A percentile compares a stretch with the other conserved stretches of the same genome.
These are phyloP conservation scores for Colletotrichum sp. DNA, from an alignment of 2,329 filamentous ascomycete genomes.

Conservation along the genomic window DNA sequence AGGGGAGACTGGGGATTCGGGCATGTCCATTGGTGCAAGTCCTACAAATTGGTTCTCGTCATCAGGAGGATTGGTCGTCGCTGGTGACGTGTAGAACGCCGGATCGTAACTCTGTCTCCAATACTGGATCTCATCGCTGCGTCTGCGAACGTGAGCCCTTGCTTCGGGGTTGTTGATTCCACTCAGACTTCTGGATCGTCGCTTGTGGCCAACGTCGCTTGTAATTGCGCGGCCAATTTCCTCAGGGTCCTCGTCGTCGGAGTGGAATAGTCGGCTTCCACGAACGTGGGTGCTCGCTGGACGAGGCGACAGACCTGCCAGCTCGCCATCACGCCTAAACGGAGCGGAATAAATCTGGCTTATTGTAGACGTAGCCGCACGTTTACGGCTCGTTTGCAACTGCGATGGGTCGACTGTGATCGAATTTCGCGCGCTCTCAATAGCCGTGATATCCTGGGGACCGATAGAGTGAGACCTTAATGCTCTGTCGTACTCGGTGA, in stretches of 20 bases:
- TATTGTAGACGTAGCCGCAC: conserved; percentile 45
- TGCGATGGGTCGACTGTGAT: conserved; percentile 49
- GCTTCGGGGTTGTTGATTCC: conserved; percentile 4
- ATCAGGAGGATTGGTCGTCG: conserved; percentile 52
- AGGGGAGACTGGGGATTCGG: conserved; percentile 29
- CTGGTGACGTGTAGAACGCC: conserved; percentile 49
- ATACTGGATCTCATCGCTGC: conserved; percentile 69
- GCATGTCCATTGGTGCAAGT: conserved; percentile 33
- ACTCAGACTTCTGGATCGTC: conserved; percentile 65
- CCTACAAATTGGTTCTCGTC: conserved; percentile 35
- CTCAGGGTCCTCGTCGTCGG: conserved; percentile 48
- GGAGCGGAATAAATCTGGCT: conserved; percentile 42
- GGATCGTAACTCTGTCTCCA: conserved; percentile 67
- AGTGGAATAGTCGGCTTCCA: conserved; percentile 40
- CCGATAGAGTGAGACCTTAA: conserved; percentile 67
- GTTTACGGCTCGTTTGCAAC: conserved; percentile 39
- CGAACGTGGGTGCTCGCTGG: conserved; percentile 66
- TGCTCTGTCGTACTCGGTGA: conserved; percentile 66
- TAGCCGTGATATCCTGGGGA: conserved; percentile 57
- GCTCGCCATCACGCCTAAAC: conserved; percentile 45
- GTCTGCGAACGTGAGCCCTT: conserved; percentile 43
- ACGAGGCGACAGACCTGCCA: conserved; percentile 63
- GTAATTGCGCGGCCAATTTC: conserved; percentile 69
- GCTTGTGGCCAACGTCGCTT: conserved; percentile 55
- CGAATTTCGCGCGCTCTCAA: conserved; percentile 60